Base-by-base conservation (phyloP, 2,329 filamentous ascomycete species). In the Lasiodiplodia hormozganensis region DNA sequence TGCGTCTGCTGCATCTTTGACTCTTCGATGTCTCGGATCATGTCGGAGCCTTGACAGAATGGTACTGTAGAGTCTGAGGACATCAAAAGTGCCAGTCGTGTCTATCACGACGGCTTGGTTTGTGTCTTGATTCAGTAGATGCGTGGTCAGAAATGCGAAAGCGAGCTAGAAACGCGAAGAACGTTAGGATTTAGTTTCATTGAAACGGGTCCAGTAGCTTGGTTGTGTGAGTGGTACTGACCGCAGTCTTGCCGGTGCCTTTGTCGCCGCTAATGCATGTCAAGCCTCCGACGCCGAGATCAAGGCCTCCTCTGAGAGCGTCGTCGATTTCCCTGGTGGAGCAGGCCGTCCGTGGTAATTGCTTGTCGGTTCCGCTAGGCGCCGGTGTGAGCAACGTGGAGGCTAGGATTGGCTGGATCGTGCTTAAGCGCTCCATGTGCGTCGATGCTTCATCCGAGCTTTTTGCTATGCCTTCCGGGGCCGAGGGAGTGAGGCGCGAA, bases 41-140 rank as follows among this genome's bases (percentile, higher is more conserved):
- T 4, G 38, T 14, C 71, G 68, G 10, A 79, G 64, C 2, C 73
- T 73, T 1, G 69, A 67, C 23, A 76, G 18, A 6, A 82, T 71
- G 7, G 74, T 47, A 8, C 72, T 70, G 67, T 82, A 79, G 4
- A 86, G 69, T 4, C 73, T 74, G 0, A 82, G 64, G 8, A 85
- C 76, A 71, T 85, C 82, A 52, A 85, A 82, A 2, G 80, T 77
- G 2, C 84, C 81, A 0, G 79, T 80, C 3, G 80, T 81, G 67
- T 86, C 84, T 12, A 86, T 78, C 5, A 85, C 74, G 0, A 80
- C 83, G 2, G 79, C 82, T 6, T 74, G 74, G 0, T 74, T 70
- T 2, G 60, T 49, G 0, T 70, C 8, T 18, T 73, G 64, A 10
- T 70, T 38, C 2, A 84, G 71, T 1, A 86, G 74, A 69, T 81